Percentiles rank a stretch among this genome's conserved stretches.
These are phyloP conservation scores for Uncinocarpus reesii DNA, from an alignment of 2,329 filamentous ascomycete species.

Conservation along the genomic window DNA sequence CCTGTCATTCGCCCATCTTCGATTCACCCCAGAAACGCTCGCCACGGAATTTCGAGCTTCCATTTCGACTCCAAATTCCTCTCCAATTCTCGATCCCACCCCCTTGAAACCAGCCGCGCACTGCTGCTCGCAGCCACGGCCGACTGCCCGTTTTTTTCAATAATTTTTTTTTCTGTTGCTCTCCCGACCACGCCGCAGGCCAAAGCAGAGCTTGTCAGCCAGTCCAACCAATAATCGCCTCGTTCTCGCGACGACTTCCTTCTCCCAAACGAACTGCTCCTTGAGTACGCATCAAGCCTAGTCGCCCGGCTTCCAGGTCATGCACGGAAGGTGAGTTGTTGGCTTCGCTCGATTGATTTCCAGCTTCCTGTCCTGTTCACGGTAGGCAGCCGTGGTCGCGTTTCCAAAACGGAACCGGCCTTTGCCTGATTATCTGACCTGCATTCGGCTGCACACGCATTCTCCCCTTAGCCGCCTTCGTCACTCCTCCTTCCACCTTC, in stretches of 20 bases:
- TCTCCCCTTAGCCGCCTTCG: slow-evolving; percentile 9
- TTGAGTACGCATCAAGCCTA: slow-evolving; percentile 11
- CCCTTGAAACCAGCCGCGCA: background rate
- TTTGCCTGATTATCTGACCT: slow-evolving; percentile 15
- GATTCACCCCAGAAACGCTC: slow-evolving; percentile 11
- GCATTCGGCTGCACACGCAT: slow-evolving; percentile 8
- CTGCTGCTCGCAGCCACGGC: background rate
- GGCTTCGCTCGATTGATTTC: slow-evolving; percentile 22
- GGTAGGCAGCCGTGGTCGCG: slow-evolving; percentile 24
- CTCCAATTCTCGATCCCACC: background rate
- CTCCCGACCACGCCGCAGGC: background rate
- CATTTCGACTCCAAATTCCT: background rate
- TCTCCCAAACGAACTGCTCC: too few relatives aligned
- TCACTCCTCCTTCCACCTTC: slow-evolving; percentile 15
- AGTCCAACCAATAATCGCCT: too few relatives aligned
- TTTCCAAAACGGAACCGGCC: slow-evolving; percentile 30
- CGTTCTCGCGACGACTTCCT: too few relatives aligned
- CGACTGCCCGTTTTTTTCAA: background rate
- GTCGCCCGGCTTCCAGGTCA: slow-evolving; percentile 12
- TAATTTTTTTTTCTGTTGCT: background rate
- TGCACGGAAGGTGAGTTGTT: slow-evolving; percentile 33
- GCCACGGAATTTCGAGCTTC: background rate
- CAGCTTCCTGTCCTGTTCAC: slow-evolving; percentile 16
- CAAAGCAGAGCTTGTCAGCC: background rate
- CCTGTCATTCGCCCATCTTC: slow-evolving; percentile 11